Conservation (phyloP, 2,329 filamentous ascomycete genomes). For the Rhynchosporium agropyri region DNA sequence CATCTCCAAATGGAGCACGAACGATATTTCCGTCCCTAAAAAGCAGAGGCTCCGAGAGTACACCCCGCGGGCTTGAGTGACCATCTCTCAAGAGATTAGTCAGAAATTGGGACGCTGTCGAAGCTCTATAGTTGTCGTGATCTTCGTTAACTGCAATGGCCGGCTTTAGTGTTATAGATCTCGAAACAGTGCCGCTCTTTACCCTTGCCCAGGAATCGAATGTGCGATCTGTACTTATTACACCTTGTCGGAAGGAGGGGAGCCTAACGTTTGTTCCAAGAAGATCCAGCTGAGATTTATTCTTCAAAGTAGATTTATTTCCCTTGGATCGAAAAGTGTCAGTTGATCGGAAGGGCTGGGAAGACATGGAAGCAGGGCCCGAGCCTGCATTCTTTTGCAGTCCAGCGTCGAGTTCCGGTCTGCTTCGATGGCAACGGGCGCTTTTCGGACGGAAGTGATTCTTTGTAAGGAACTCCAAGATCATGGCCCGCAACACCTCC, state of each 20-base stretch:
- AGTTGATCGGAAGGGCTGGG: not conserved
- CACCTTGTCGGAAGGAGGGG: constrained; percentile 32
- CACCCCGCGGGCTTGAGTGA: too few relatives aligned
- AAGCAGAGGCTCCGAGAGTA: not conserved
- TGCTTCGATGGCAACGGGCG: not conserved
- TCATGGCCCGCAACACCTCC: constrained; percentile 68
- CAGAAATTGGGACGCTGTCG: constrained; percentile 5
- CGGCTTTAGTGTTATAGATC: not conserved
- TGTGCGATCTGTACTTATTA: constrained; percentile 35
- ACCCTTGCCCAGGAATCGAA: constrained; percentile 46
- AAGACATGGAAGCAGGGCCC: not conserved
- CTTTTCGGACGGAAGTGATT: constrained; percentile 58
- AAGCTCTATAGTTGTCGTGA: not conserved
- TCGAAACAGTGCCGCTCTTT: constrained; percentile 34
- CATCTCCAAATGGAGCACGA: not conserved
- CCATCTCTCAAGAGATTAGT: not conserved
- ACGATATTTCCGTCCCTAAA: constrained; percentile 19
- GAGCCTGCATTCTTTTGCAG: too few relatives aligned
- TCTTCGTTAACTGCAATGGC: not conserved
- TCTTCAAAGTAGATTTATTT: not conserved
- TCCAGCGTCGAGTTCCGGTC: not conserved
- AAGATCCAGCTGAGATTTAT: constrained; percentile 18
- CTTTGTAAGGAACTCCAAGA: constrained; percentile 74
- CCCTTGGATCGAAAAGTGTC: not conserved
- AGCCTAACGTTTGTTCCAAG: constrained; percentile 35